Evolutionary conservation across 2,329 filamentous ascomycete species (phyloP).

Genomic region (Teratosphaeria viscida): DNA sequence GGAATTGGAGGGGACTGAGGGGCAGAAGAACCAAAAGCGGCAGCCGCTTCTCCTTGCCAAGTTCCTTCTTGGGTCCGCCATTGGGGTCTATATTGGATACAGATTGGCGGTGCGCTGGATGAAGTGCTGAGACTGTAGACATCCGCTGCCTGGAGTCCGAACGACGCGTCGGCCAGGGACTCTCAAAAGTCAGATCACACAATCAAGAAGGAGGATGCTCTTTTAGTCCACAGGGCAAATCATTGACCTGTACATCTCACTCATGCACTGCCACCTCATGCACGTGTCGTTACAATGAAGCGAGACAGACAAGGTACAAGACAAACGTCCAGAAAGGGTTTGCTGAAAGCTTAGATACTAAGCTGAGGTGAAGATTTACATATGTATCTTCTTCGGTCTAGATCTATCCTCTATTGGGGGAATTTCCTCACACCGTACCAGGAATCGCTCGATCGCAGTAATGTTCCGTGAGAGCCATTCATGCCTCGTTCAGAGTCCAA

Average conservation of each 20-base stretch:
- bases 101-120: background rate
- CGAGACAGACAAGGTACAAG: no score
- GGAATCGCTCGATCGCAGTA: background rate
- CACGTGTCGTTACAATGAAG: no score
- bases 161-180: background rate
- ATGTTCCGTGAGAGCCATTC: background rate
- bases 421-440: background rate
- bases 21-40: background rate
- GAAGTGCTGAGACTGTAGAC: background rate
- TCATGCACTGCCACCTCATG: no score
- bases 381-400: background rate
- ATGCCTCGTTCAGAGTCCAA: constrained; percentile 16
- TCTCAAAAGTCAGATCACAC: no score
- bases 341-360: background rate
- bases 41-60: background rate
- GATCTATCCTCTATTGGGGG: background rate
- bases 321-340: no score
- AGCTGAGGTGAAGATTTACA: background rate
- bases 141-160: background rate
- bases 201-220: no score
- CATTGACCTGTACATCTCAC: no score
- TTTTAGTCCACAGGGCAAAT: no score
- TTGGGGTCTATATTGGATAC: background rate
- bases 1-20: background rate
- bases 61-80: background rate